phyloP scores from a whole-genome alignment of 1,284 basidiomycete genomes.

The Moesziomyces sp. region DNA sequence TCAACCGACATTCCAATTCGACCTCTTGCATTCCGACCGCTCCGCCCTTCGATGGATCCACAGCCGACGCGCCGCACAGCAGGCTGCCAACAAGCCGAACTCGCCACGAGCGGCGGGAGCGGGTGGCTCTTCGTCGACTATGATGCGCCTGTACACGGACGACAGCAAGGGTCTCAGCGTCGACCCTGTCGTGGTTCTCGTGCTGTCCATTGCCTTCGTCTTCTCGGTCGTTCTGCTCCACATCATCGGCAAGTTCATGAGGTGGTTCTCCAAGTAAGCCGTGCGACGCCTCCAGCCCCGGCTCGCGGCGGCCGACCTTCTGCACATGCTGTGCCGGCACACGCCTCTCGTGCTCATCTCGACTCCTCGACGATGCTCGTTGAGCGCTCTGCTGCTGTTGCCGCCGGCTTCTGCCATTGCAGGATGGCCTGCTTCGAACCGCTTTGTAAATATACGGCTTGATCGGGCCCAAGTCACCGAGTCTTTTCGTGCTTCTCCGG shows the following conservation, averaged over 20 bases:
- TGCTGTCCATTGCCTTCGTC: slow-evolving; percentile 96
- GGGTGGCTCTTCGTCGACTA: slow-evolving; percentile 94
- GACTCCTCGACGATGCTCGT: too few relatives aligned
- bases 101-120: slow-evolving; percentile 92
- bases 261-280: slow-evolving; percentile 81
- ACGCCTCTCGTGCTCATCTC: too few relatives aligned
- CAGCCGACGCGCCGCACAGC: slow-evolving; percentile 75
- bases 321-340: too few relatives aligned
- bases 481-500: neutral
- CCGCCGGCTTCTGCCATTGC: too few relatives aligned
- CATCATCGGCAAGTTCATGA: slow-evolving; percentile 93
- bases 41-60: neutral
- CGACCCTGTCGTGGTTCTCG: slow-evolving; percentile 98
- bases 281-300: too few relatives aligned
- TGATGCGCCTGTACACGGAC: slow-evolving; percentile 95
- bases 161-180: slow-evolving; percentile 95
- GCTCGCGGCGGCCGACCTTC: too few relatives aligned
- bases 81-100: slow-evolving; percentile 80
- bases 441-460: neutral
- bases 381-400: too few relatives aligned
- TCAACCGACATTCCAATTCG: neutral
- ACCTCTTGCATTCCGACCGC: neutral
- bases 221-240: slow-evolving; percentile 99
- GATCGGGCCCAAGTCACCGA: neutral
- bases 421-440: neutral